Evolutionary conservation across 345 rosid genomes (phyloP), one percentile per base, ranked within the genome.

Genomic region (Salix dunnii): DNA sequence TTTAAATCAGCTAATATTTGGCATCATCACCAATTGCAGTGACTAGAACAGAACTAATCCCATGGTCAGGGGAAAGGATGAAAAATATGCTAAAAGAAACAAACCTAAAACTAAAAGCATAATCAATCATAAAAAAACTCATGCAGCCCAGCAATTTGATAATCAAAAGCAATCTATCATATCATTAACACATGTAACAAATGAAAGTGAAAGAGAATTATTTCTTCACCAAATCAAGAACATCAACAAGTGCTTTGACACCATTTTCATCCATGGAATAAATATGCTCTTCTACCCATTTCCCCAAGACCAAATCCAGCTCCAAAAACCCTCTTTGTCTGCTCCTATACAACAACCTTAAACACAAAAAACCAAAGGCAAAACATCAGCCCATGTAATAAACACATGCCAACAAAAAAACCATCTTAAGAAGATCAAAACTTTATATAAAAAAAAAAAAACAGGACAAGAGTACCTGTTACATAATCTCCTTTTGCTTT

Each of bases 291-390:
- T 90, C 94, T 67, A 96, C 99, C 98, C 99, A 93, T 79, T 86
- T 91, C 8, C 99, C 99, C 53, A 96, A 82, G 76, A 93, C 94
- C 78, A 93, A 83, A 86, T 96, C 99, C 84, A 93, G 87, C 78
- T 96, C 99, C 79, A 96, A 77, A 83, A 89, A 90, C 33, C 99
- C 99, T 86, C 99, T 84, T 79, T 96, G 99, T 73, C 81, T 96
- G 86, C 99, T 96, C 88, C 98, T 88, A 83, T 96, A 93, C 84
- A 96, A 79, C 83, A 96, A 74, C 75, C 99, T 95, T 38, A 25
- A 61, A 36, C 31, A 40, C 36, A 72, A 21, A 48, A 23, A 23
- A 48, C 31, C 25, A 65, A 40, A 1, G 5, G 62, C 20, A 49
- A 35, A 35, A 35, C 5, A 51, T 75, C 53, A 53, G 5, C 16